phyloP scores from a whole-genome alignment of 805 yeast species.

The Candida caryicola region DNA sequence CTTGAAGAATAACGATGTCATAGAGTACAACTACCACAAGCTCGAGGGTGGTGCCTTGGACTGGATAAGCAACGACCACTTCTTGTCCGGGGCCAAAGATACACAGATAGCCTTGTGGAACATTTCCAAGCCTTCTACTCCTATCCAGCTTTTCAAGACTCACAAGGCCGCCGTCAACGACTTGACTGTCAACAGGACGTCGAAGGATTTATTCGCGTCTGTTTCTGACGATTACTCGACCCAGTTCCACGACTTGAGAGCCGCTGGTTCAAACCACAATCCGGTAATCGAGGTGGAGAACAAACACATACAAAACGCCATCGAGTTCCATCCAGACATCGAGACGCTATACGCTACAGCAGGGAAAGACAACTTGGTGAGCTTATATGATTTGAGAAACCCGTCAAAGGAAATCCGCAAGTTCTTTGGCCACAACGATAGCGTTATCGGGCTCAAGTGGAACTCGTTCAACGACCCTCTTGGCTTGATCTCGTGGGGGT shows the following conservation, averaged over 20 bases:
- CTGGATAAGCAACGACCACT: slow-evolving; percentile 52
- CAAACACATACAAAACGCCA: slow-evolving; percentile 61
- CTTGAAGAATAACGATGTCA: slow-evolving; percentile 11
- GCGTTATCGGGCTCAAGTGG: slow-evolving; percentile 43
- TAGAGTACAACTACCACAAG: slow-evolving; percentile 50
- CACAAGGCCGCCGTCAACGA: slow-evolving; percentile 66
- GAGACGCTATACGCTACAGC: slow-evolving; percentile 67
- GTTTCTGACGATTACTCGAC: slow-evolving; percentile 66
- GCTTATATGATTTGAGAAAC: slow-evolving; percentile 73
- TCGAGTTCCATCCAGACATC: slow-evolving; percentile 60
- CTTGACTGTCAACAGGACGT: slow-evolving; percentile 50
- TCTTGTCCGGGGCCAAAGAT: slow-evolving; percentile 68
- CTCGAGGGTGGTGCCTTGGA: slow-evolving; percentile 69
- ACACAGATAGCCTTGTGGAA: slow-evolving; percentile 72
- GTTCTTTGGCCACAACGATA: slow-evolving; percentile 61
- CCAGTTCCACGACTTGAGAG: slow-evolving; percentile 59
- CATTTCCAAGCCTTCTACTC: slow-evolving; percentile 39
- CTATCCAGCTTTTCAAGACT: slow-evolving; percentile 46
- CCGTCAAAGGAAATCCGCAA: slow-evolving; percentile 56
- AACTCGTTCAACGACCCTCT: slow-evolving; percentile 48
- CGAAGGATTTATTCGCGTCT: slow-evolving; percentile 54
- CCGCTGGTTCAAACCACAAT: slow-evolving; percentile 18
- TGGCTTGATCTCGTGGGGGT: slow-evolving; percentile 54
- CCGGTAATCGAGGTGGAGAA: slow-evolving; percentile 47
- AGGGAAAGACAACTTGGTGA: slow-evolving; percentile 71